phyloP scores from a whole-genome alignment of 2,329 filamentous ascomycete species.

The Fulvia fulva region DNA sequence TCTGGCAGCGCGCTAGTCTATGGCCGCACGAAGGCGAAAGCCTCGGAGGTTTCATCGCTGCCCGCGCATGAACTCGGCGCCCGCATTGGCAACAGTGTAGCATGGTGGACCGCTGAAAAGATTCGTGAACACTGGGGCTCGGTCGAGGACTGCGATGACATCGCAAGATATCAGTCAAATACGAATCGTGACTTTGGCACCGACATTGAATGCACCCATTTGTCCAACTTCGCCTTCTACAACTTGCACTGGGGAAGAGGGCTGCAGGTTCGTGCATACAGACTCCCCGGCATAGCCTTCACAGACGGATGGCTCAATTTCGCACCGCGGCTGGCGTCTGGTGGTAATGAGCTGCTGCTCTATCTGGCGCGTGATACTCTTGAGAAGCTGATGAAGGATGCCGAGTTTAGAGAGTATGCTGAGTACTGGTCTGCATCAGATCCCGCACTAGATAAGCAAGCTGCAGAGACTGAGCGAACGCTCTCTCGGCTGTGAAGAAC shows the following conservation, averaged over 20 bases:
- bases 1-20: constrained; percentile 15
- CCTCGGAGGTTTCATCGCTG: constrained; percentile 3
- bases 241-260: constrained; percentile 11
- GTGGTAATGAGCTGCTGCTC: constrained; percentile 8
- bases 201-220: constrained; percentile 14
- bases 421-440: constrained; percentile 8
- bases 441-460: constrained; percentile 1
- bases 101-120: constrained; percentile 10
- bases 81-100: constrained; percentile 12
- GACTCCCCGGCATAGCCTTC: constrained; percentile 7
- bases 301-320: constrained; percentile 11
- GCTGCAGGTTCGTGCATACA: constrained; percentile 1
- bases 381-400: constrained; percentile 8
- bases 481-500: not conserved
- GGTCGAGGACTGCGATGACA: constrained; percentile 8
- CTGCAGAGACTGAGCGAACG: constrained; percentile 1
- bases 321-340: not conserved
- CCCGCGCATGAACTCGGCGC: constrained; percentile 1
- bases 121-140: constrained; percentile 19
- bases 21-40: constrained; percentile 14
- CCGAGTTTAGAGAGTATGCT: constrained; percentile 11
- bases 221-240: constrained; percentile 9
- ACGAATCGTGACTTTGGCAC: constrained; percentile 14
- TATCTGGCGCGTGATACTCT: constrained; percentile 6
- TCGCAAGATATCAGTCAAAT: constrained; percentile 10